Conservation (phyloP, 83 land plant species). For the Picea engelmannii region DNA sequence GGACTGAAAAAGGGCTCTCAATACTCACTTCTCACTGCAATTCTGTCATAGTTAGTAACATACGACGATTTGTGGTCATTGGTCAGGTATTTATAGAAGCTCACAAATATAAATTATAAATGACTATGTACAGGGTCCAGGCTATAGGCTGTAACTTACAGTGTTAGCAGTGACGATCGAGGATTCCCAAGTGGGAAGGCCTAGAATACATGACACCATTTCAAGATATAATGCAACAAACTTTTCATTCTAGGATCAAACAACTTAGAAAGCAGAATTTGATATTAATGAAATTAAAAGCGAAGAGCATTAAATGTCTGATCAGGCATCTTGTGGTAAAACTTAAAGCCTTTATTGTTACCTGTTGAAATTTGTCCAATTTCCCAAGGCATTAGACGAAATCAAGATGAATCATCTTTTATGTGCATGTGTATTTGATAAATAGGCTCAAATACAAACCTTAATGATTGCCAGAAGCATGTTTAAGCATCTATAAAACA, state of each 20-base stretch:
- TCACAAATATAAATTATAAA: too few relatives aligned
- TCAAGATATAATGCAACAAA: background rate
- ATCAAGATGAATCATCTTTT: background rate
- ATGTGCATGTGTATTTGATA: background rate
- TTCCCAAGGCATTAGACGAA: background rate
- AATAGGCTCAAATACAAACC: slow-evolving; percentile 27
- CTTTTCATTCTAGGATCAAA: background rate
- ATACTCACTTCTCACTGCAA: too few relatives aligned
- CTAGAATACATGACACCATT: background rate
- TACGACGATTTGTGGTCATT: too few relatives aligned
- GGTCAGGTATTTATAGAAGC: too few relatives aligned
- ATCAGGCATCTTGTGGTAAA: background rate
- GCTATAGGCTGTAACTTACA: too few relatives aligned
- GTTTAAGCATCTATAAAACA: slow-evolving; percentile 77
- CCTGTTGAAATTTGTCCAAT: too few relatives aligned
- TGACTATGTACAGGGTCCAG: too few relatives aligned
- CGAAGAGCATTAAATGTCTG: background rate
- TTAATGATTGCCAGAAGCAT: slow-evolving; percentile 79
- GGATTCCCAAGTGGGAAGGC: background rate
- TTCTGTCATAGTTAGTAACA: too few relatives aligned
- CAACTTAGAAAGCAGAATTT: background rate
- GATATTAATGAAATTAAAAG: background rate
- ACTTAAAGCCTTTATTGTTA: background rate
- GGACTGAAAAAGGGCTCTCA: too few relatives aligned
- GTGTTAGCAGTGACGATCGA: too few relatives aligned